Base-by-base conservation (phyloP, 306 rosid species). In the Sindora glabra region DNA sequence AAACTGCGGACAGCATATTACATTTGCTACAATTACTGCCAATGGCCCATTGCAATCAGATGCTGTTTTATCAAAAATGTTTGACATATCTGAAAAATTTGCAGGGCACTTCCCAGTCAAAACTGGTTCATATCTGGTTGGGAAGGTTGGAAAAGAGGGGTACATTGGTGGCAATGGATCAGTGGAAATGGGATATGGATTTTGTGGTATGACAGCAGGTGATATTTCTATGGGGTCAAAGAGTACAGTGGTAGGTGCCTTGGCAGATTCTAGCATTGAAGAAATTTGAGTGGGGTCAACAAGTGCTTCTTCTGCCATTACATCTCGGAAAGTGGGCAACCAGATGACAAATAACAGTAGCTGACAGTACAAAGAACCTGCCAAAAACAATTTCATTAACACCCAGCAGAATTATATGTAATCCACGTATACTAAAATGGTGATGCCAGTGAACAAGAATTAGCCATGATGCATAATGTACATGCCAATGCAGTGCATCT, bases 151-250 rank as follows among this genome's bases (percentile, higher is more conserved):
- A 67, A 94, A 86, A 58, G 77, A 69, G 3, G 99, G 97, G 68
- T 89, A 89, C 99, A 84, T 86, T 17, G 95, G 99, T 54, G 96
- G 81, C 51, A 77, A 64, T 54, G 95, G 58, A 51, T 77, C 84
- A 12, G 51, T 71, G 57, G 94, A 89, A 12, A 48, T 71, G 57
- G 94, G 90, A 74, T 67, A 58, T 36, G 96, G 95, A 49, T 80
- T 56, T 45, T 84, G 81, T 16, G 99, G 99, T 50, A 89, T 77
- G 64, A 89, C 89, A 48, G 95, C 84, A 62, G 97, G 99, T 24
- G 99, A 94, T 80, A 94, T 94, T 57, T 86, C 89, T 70, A 86
- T 80, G 59, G 99, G 99, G 23, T 89, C 97, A 63, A 89, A 89
- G 74, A 82, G 74, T 60, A 74, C 95, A 32, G 67, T 68, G 59